These are phyloP conservation scores for Trichoderma sp. DNA, from an alignment of 2,329 filamentous ascomycete genomes.

Conservation along the genomic window DNA sequence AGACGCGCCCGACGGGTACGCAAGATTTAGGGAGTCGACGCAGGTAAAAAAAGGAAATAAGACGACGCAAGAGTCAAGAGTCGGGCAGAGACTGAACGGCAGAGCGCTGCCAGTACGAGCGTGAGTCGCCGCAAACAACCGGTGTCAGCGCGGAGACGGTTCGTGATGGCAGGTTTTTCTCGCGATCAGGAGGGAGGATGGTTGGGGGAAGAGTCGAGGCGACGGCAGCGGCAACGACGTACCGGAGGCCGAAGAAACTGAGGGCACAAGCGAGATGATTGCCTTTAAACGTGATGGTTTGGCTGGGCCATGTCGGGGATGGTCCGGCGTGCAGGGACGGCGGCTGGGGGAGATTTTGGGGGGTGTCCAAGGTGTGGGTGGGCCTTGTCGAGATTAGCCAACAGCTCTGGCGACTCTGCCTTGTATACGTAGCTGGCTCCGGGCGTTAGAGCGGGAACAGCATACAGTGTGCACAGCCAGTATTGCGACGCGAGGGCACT, in stretches of 20 bases:
- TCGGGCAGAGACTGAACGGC: conserved; percentile 18
- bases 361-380: conserved; percentile 43
- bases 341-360: conserved; percentile 32
- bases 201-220: conserved; percentile 28
- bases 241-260: conserved; percentile 50
- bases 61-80: conserved; percentile 1
- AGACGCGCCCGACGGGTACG: conserved; percentile 23
- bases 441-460: conserved; percentile 35
- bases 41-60: background rate
- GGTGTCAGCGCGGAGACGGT: conserved; percentile 15
- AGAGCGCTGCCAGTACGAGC: conserved; percentile 21
- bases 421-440: background rate
- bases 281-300: conserved; percentile 47
- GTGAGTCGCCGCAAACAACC: conserved; percentile 24
- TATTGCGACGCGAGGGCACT: background rate
- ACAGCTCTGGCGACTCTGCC: conserved; percentile 31
- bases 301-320: conserved; percentile 39
- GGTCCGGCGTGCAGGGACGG: conserved; percentile 34
- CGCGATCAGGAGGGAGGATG: conserved; percentile 22
- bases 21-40: conserved; percentile 23
- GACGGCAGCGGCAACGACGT: conserved; percentile 35
- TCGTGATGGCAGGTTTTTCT: conserved; percentile 9
- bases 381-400: conserved; percentile 47
- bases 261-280: conserved; percentile 57
- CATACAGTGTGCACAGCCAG: conserved; percentile 4